Percentiles rank a stretch among this genome's conserved stretches.
These are phyloP conservation scores for Setomelanomma holmii DNA, from an alignment of 2,329 filamentous ascomycete species.

Conservation along the genomic window DNA sequence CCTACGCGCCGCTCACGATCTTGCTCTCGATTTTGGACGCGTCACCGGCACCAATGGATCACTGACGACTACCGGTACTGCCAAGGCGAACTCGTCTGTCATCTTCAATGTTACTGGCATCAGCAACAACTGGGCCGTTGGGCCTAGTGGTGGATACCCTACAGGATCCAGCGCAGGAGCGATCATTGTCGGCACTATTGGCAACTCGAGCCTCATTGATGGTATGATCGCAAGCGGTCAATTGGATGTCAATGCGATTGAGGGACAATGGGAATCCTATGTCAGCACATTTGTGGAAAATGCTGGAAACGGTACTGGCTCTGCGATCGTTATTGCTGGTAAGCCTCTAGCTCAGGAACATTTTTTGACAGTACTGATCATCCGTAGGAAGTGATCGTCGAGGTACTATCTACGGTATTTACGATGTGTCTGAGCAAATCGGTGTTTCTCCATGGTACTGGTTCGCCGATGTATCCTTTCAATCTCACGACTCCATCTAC, in stretches of 20 bases:
- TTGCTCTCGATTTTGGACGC: conserved; percentile 73
- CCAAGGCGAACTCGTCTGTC: conserved; percentile 54
- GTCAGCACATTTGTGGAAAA: conserved; percentile 64
- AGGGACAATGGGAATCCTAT: conserved; percentile 75
- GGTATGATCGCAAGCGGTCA: conserved; percentile 62
- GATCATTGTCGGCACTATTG: conserved; percentile 74
- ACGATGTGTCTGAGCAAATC: conserved; percentile 76
- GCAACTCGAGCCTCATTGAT: conserved; percentile 68
- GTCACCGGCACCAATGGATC: conserved; percentile 72
- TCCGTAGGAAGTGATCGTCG: conserved; percentile 63
- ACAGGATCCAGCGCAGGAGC: conserved; percentile 45
- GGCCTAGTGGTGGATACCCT: conserved; percentile 13
- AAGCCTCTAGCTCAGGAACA: conserved; percentile 1
- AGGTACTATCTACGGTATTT: conserved; percentile 73
- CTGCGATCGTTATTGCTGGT: conserved; percentile 71
- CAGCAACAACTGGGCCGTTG: conserved; percentile 43
- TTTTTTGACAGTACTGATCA: conserved; percentile 12
- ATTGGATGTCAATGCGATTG: conserved; percentile 64
- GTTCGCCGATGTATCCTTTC: conserved; percentile 68
- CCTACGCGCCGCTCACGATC: conserved; percentile 70
- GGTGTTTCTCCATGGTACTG: conserved; percentile 75
- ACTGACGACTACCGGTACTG: conserved; percentile 58
- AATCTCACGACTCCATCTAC: conserved; percentile 62
- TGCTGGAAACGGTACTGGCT: conserved; percentile 63
- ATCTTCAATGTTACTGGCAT: conserved; percentile 54